These are phyloP conservation scores for Saccharomyces uvarum DNA, from an alignment of 1,139 yeast genomes.

Conservation along the genomic window DNA sequence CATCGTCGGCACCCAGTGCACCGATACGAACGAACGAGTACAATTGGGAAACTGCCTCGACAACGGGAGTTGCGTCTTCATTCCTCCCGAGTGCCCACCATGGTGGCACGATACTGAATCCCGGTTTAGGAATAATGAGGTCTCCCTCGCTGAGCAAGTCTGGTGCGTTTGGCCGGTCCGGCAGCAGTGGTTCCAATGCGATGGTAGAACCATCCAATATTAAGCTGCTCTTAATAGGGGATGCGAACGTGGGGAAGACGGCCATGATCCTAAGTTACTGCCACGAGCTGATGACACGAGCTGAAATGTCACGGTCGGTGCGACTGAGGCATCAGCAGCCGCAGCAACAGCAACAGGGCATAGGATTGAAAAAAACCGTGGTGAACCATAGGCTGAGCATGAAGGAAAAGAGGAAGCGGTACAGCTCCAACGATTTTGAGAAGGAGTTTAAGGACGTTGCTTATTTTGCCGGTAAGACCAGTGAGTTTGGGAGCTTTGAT, in stretches of 20 bases:
- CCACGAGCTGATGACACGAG: conserved; percentile 30
- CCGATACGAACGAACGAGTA: neutral
- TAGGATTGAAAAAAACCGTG: neutral
- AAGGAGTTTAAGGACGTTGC: conserved; percentile 16
- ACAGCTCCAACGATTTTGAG: conserved; percentile 30
- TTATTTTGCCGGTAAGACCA: neutral
- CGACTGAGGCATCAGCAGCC: conserved; percentile 1
- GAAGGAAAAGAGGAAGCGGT: conserved; percentile 26
- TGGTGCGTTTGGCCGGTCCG: conserved; percentile 7
- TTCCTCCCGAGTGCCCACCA: neutral
- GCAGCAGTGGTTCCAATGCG: conserved; percentile 8
- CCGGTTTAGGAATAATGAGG: neutral
- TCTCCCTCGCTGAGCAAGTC: conserved; percentile 2
- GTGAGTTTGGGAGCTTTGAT: neutral
- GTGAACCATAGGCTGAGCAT: conserved; percentile 6
- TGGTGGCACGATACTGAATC: neutral
- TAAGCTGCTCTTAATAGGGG: conserved; percentile 35
- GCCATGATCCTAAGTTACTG: conserved; percentile 38
- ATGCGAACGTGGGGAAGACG: conserved; percentile 40
- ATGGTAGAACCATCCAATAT: conserved; percentile 26
- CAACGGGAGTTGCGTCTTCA: neutral
- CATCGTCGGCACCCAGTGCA: conserved; percentile 2
- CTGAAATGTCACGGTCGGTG: conserved; percentile 16
- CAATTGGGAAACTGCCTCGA: neutral
- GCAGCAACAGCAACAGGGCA: neutral